A percentile compares a stretch with the other conserved stretches of the same genome.
Conservation (phyloP, 768 basidiomycete genomes). For the Gautieria morchelliformis region DNA sequence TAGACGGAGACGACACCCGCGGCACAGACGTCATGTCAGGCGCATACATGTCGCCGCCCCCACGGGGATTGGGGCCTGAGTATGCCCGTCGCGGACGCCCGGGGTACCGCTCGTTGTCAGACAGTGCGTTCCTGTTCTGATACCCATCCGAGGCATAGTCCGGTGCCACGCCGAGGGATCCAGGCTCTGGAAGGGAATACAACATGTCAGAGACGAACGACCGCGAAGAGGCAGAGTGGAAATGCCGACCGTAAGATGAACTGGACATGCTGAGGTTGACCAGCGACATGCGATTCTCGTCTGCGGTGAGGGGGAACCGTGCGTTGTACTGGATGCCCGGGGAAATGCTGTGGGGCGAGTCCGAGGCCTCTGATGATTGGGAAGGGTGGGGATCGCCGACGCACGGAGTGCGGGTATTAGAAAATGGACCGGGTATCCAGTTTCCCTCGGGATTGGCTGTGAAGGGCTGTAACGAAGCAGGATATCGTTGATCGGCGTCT, state of each 20-base stretch:
- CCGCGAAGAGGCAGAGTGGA: neutral
- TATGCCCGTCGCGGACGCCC: slow-evolving; percentile 39
- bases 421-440: slow-evolving; percentile 4
- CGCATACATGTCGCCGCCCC: neutral
- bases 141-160: neutral
- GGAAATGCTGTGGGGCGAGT: slow-evolving; percentile 3
- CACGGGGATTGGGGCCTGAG: slow-evolving; percentile 38
- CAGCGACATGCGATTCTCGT: neutral
- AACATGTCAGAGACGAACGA: neutral
- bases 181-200: neutral
- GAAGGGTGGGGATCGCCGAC: neutral
- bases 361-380: neutral
- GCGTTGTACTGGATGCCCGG: neutral
- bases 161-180: neutral
- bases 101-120: slow-evolving; percentile 43
- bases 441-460: neutral
- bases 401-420: slow-evolving; percentile 1
- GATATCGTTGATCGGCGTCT: neutral
- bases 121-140: neutral
- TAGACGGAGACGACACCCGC: neutral
- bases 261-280: neutral
- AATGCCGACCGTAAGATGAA: slow-evolving; percentile 4
- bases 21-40: neutral
- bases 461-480: neutral
- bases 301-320: neutral